Evolutionary conservation across 176 grass and related monocot species (phyloP), one percentile per base, ranked within the genome.

Genomic region (Pontederia paniculata): DNA sequence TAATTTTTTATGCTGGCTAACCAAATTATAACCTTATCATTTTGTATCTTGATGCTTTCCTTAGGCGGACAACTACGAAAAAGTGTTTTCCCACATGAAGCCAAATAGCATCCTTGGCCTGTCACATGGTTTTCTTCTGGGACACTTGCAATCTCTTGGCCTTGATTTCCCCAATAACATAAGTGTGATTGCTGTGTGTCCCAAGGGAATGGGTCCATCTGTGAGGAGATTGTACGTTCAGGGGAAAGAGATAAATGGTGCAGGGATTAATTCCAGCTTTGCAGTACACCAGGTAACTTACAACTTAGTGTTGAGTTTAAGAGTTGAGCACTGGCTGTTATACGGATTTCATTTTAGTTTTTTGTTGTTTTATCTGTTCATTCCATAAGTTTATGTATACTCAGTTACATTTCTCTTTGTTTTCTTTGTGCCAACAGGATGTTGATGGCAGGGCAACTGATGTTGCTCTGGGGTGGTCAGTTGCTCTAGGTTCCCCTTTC

Each of bases 31-130:
- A 37, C 7, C 28, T 37, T 5, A 2, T 28, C 3, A 45, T 17
- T 63, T 57, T 42, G 31, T 17, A 13, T 50, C 0, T 57, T 70
- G 48, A 18, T 67, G 22, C 48, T 60, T 45, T 73, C 6, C 69
- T 57, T 62, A 89, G 86, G 81, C 81, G 9, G 86, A 89, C 62
- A 89, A 89, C 62, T 89, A 89, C 48, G 81, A 89, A 74, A 85
- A 89, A 74, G 78, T 89, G 48, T 81, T 89, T 61, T 89, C 86
- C n/a, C 74, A 89, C 67, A 89, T 89, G 86, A 89, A 85, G 44
- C 86, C 78, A 9, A 89, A 85, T 70, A 85, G 86, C 68, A 78
- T 89, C 42, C 66, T 89, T 60, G 86, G 86, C 43, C 78, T 89
- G 37, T 89, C 86, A 0, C 86, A 89, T 62, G 86, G 86, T 46